Evolutionary conservation across 2,329 filamentous ascomycete species (phyloP), one percentile per base, ranked within the genome.

Genomic region (Epicoccum nigrum): DNA sequence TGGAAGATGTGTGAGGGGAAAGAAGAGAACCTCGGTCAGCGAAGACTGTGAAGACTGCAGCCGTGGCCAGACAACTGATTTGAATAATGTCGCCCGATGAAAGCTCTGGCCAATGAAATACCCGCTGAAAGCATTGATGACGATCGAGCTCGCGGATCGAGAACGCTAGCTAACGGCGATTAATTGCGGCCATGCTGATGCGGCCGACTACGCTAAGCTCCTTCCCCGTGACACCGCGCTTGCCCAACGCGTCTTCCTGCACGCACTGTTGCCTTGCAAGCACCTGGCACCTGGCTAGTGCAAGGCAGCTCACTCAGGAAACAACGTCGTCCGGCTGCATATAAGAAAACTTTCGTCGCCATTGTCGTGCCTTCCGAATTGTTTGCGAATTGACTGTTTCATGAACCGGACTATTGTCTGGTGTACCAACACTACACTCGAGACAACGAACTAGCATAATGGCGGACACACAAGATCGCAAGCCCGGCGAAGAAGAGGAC

Each of bases 401-500:
- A 1, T 32, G 23, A 31, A 12, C 19, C 45, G 38, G 16, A 27
- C 4, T 17, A 20, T 35, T 43, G 13, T 35, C 33, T 31, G 13
- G 17, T 31, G 20, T n/a, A 45, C 11, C 13, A 3, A 40, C 35
- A 28, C 35, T 28, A 8, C 11, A 32, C 43, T 23, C 2, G 23
- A 25, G 6, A 17, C 17, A 23, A 11, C n/a, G 28, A 17, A 13
- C 13, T 31, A 12, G 2, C 13, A 38, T 32, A 30, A 74, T 74
- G 71, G 69, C 68, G 3, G 64, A 69, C 30, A 39, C 58, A 15
- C 64, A 65, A 15, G 61, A 69, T 28, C 65, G 70, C 38, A 65
- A 63, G 4, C 64, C 59, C 33, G 65, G 64, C 19, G 76, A 79
- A 33, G 77, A 82, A 4, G 86, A 89, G 6, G 88, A 92, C 15